A percentile compares a stretch with the other conserved stretches of the same genome.
phyloP scores from a whole-genome alignment of 1,139 yeast species.

The Eremothecium coryli region DNA sequence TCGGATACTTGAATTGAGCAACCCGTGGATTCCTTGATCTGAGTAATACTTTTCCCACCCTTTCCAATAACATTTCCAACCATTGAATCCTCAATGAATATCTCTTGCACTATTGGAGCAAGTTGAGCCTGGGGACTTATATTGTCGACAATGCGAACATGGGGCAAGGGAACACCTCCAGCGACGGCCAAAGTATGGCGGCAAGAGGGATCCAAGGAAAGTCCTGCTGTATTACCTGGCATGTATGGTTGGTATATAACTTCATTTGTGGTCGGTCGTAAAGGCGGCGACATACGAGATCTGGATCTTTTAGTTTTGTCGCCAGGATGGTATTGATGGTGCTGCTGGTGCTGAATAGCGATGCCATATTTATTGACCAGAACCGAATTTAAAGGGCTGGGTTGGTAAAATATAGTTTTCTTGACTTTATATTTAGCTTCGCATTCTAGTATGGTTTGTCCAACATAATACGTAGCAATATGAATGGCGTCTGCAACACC shows the following conservation, averaged over 20 bases:
- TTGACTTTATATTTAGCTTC: slow-evolving; percentile 43
- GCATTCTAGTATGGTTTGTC: slow-evolving; percentile 57
- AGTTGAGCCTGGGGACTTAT: slow-evolving; percentile 1
- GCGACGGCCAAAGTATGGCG: background rate
- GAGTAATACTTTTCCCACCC: slow-evolving; percentile 75
- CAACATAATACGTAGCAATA: slow-evolving; percentile 68
- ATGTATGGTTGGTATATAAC: background rate
- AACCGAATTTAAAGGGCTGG: slow-evolving; percentile 36
- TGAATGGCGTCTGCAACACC: slow-evolving; percentile 88
- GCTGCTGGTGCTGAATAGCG: slow-evolving; percentile 18
- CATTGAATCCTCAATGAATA: slow-evolving; percentile 64
- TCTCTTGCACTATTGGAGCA: slow-evolving; percentile 33
- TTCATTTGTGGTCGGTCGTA: slow-evolving; percentile 2
- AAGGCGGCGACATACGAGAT: slow-evolving; percentile 2
- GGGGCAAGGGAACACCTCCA: slow-evolving; percentile 1
- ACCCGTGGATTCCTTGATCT: slow-evolving; percentile 68
- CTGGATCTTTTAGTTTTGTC: slow-evolving; percentile 14
- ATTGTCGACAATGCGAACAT: slow-evolving; percentile 1
- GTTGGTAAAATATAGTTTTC: slow-evolving; percentile 55
- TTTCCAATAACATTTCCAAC: slow-evolving; percentile 85
- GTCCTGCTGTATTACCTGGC: background rate
- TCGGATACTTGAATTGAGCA: slow-evolving; percentile 65
- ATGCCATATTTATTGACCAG: slow-evolving; percentile 16
- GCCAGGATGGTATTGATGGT: slow-evolving; percentile 21
- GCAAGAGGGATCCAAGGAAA: background rate